Evolutionary conservation across 805 yeast species (phyloP), one percentile per base, ranked within the genome.

Genomic region (Phaffomyces antillensis): DNA sequence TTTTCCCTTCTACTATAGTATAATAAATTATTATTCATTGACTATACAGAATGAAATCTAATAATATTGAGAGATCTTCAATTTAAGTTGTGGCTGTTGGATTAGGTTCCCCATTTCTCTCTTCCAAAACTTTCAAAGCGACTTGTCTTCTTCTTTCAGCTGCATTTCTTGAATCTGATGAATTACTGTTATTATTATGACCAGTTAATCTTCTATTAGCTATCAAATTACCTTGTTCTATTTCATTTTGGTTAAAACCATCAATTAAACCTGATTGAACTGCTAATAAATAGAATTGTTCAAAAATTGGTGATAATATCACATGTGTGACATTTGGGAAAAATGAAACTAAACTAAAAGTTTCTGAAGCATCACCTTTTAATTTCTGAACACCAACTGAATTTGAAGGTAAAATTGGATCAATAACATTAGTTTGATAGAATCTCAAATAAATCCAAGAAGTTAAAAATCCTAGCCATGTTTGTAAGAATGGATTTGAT

Each of bases 291-390:
- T 71, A 77, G 23, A 65, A 45, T 6, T 57, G 59, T 37, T 75
- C 61, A 48, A 81, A 80, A 0, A 80, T 53, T 2, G 79, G 77
- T 31, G 69, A 67, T 40, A 87, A 60, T 24, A 73, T 50, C 3
- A 78, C 75, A 44, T 78, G 77, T 3, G 75, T 32, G 1, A 75
- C 59, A 40, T 72, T 78, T 1, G 97, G 97, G 77, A 90, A 90
- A 61, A 90, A 87, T 54, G 83, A 83, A 30, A 82, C 81, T 50
- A 90, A 72, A 44, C 86, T 80, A 68, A 90, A 90, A 1, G 91
- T 84, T 53, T 90, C 96, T 0, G 93, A 81, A 0, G 96, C 95
- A 62, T 89, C 96, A 34, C 97, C 96, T 25, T 75, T 63, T 11
- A 81, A 65, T 23, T 71, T 59, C 31, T 52, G 58, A 13, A 59